These are phyloP conservation scores for Meira miltonrushii DNA, from an alignment of 1,284 basidiomycete species.

Conservation along the genomic window DNA sequence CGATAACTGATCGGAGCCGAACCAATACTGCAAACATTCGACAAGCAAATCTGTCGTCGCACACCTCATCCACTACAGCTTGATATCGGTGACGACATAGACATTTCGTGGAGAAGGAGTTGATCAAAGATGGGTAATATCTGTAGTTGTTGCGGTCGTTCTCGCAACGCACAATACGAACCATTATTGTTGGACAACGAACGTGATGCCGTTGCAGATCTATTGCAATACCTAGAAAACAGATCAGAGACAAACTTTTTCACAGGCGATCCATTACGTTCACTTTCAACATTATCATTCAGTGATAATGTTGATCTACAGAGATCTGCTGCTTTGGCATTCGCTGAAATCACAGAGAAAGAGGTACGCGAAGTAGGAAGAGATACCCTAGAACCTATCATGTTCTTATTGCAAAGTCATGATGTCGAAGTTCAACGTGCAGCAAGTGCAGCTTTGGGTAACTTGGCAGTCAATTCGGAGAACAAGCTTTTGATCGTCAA, in stretches of 20 bases:
- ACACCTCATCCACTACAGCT: too few species aligned
- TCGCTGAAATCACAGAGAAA: constrained; percentile 99
- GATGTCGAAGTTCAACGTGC: constrained; percentile 98
- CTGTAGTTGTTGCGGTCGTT: constrained; percentile 40
- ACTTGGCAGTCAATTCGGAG: constrained; percentile 96
- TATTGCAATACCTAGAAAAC: constrained; percentile 91
- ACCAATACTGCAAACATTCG: too few species aligned
- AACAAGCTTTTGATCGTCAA: constrained; percentile 99
- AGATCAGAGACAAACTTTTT: constrained; percentile 53
- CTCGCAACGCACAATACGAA: constrained; percentile 58
- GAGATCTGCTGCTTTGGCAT: constrained; percentile 92
- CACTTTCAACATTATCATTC: constrained; percentile 94
- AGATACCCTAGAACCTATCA: constrained; percentile 95
- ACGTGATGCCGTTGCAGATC: constrained; percentile 94
- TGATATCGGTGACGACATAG: not conserved
- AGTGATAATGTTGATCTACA: constrained; percentile 99
- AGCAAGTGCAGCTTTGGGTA: constrained; percentile 95
- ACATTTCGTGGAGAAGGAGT: not conserved
- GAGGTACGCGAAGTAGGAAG: constrained; percentile 94
- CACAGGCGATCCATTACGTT: constrained; percentile 70
- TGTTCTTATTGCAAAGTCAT: constrained; percentile 94
- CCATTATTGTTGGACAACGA: constrained; percentile 94
- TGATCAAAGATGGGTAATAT: constrained; percentile 39
- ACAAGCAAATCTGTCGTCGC: too few species aligned
- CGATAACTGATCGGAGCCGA: too few species aligned